Conservation (phyloP, 441 rosid species). For the Adansonia gregorii region DNA sequence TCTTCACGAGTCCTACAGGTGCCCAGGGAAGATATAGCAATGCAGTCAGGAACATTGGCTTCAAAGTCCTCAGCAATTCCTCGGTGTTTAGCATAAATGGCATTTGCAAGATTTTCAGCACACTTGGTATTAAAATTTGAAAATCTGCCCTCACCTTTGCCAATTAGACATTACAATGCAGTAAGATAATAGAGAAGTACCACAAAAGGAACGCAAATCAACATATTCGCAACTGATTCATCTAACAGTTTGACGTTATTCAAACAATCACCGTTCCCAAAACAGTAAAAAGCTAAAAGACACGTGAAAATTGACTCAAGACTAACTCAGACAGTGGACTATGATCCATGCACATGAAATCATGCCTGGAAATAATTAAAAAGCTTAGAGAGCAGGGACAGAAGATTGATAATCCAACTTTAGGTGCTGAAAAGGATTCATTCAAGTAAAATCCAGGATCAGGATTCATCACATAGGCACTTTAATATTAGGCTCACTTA, state of each 20-base stretch:
- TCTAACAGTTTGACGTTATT: neutral
- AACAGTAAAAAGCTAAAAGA: neutral
- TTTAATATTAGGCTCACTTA: neutral
- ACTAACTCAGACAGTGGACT: neutral
- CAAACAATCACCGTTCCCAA: neutral
- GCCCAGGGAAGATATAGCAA: constrained; percentile 35
- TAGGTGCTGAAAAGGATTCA: neutral
- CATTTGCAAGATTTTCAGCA: constrained; percentile 36
- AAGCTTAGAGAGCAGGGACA: neutral
- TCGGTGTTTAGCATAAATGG: constrained; percentile 26
- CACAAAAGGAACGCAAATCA: too few species aligned
- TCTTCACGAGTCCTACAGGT: constrained; percentile 38
- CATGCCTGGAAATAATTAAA: neutral
- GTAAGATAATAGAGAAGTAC: constrained; percentile 24
- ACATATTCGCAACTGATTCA: constrained; percentile 17
- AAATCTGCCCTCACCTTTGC: constrained; percentile 41
- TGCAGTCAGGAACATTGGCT: constrained; percentile 33
- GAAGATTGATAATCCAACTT: neutral
- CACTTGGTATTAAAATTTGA: constrained; percentile 24
- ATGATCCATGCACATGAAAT: constrained; percentile 5
- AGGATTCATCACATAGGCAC: neutral
- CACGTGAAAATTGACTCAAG: neutral
- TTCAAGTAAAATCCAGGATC: neutral
- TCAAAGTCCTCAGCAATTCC: constrained; percentile 32
- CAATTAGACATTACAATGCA: constrained; percentile 23